phyloP scores from a whole-genome alignment of 441 rosid genomes.

The Bocquillonia castaneifolia region DNA sequence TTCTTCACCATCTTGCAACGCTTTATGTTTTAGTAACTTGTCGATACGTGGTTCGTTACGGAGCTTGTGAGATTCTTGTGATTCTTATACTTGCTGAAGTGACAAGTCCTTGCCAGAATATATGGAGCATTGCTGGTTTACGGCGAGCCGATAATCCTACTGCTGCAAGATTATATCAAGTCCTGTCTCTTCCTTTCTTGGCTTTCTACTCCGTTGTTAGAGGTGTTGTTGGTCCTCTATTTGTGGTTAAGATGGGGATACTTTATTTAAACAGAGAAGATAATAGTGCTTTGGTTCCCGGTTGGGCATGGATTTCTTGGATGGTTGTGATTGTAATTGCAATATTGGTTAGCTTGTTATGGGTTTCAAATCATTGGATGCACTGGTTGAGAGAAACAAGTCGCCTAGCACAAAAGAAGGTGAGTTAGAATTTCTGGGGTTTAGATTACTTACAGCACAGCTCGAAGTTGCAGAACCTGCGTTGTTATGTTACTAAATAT shows the following conservation, averaged over 20 bases:
- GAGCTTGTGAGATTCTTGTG: slow-evolving; percentile 57
- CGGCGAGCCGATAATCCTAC: slow-evolving; percentile 34
- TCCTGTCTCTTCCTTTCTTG: slow-evolving; percentile 49
- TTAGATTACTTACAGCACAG: not conserved
- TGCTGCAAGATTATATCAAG: slow-evolving; percentile 41
- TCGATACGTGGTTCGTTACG: slow-evolving; percentile 46
- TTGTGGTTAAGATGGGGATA: slow-evolving; percentile 44
- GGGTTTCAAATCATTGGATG: slow-evolving; percentile 56
- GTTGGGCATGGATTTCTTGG: slow-evolving; percentile 89
- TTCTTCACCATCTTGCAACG: slow-evolving; percentile 76
- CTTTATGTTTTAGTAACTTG: slow-evolving; percentile 65
- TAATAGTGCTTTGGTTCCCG: slow-evolving; percentile 41
- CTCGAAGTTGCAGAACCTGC: no score
- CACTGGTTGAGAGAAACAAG: slow-evolving; percentile 44
- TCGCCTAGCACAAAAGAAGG: slow-evolving; percentile 29
- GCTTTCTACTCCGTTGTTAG: slow-evolving; percentile 53
- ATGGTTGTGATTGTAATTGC: slow-evolving; percentile 49
- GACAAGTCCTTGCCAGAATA: slow-evolving; percentile 70
- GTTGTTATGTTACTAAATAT: no score
- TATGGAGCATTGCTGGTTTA: slow-evolving; percentile 51
- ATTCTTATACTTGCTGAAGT: slow-evolving; percentile 66
- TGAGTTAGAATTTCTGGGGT: slow-evolving; percentile 11
- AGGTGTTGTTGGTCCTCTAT: slow-evolving; percentile 56
- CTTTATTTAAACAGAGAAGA: slow-evolving; percentile 43
- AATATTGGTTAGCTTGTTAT: slow-evolving; percentile 51